Conservation (phyloP, 805 yeast species). For the Teunomyces cretensis region DNA sequence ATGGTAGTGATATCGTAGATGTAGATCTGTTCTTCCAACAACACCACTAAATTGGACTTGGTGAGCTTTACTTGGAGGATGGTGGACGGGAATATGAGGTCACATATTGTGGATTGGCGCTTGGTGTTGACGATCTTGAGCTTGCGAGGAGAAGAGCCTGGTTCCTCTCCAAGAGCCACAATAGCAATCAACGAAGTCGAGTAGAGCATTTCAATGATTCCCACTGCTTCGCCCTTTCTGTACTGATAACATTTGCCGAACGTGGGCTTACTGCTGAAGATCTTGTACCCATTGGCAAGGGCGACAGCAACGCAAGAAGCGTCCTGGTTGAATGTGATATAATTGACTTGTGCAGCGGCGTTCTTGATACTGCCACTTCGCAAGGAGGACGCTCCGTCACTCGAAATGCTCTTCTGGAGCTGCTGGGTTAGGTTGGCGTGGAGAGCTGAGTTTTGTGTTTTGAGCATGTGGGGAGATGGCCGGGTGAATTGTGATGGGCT, state of each 20-base stretch:
- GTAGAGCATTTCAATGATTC: conserved; percentile 85
- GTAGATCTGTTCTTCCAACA: conserved; percentile 45
- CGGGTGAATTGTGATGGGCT: not conserved
- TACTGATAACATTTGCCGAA: conserved; percentile 53
- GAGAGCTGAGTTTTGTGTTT: conserved; percentile 13
- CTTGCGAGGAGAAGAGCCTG: conserved; percentile 74
- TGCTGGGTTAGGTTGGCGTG: conserved; percentile 13
- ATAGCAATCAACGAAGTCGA: conserved; percentile 83
- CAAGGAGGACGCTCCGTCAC: conserved; percentile 17
- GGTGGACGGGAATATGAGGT: conserved; percentile 42
- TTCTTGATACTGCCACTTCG: conserved; percentile 11
- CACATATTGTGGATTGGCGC: conserved; percentile 48
- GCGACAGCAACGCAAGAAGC: conserved; percentile 79
- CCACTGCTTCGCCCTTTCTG: conserved; percentile 51
- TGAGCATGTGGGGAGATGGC: conserved; percentile 8
- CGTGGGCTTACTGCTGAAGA: conserved; percentile 80
- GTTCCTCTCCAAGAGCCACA: conserved; percentile 75
- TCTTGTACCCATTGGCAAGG: conserved; percentile 59
- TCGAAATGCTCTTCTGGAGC: conserved; percentile 9
- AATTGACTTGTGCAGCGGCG: conserved; percentile 27
- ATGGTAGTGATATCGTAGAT: conserved; percentile 42
- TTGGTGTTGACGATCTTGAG: conserved; percentile 82
- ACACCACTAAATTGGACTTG: conserved; percentile 30
- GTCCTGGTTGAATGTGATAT: conserved; percentile 79
- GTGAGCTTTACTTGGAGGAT: conserved; percentile 41